These are phyloP conservation scores for Glycine tomentella DNA, from an alignment of 306 rosid species.

Conservation along the genomic window DNA sequence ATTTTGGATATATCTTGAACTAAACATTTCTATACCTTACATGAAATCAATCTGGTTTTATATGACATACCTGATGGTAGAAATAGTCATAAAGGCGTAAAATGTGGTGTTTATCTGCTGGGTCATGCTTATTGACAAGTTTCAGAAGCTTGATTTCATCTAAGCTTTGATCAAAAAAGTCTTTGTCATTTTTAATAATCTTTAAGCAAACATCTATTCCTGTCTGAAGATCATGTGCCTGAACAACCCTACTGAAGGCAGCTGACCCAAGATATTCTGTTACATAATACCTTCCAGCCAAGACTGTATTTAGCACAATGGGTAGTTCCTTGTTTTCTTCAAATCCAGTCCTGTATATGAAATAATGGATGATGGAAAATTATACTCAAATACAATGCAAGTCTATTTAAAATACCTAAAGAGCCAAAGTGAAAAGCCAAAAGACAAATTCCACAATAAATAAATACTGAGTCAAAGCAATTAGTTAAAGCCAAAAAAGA, in stretches of 20 bases:
- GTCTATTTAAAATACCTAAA: conserved; percentile 40
- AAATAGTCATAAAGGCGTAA: conserved; percentile 96
- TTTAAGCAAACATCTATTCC: conserved; percentile 95
- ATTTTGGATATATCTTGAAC: conserved; percentile 37
- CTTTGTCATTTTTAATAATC: conserved; percentile 97
- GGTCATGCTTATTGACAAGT: conserved; percentile 94
- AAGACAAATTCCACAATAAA: conserved; percentile 31
- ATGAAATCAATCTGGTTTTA: conserved; percentile 28
- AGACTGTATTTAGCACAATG: conserved; percentile 76
- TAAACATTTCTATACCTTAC: neutral
- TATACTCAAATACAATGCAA: conserved; percentile 45
- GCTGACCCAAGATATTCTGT: conserved; percentile 97
- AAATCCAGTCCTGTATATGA: conserved; percentile 89
- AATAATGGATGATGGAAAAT: conserved; percentile 52
- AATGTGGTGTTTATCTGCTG: conserved; percentile 76
- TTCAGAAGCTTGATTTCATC: conserved; percentile 97
- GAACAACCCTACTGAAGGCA: conserved; percentile 96
- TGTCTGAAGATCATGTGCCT: conserved; percentile 87
- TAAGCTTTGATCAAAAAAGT: conserved; percentile 94
- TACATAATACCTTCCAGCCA: conserved; percentile 88
- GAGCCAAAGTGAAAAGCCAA: conserved; percentile 10
- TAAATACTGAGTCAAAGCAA: conserved; percentile 17
- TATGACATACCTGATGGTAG: conserved; percentile 79
- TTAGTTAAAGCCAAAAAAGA: conserved; percentile 1
- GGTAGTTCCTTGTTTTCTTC: conserved; percentile 97